Percentiles rank a stretch among this genome's conserved stretches.
These are phyloP conservation scores for Botryotinia calthae DNA, from an alignment of 2,329 filamentous ascomycete genomes.

Conservation along the genomic window DNA sequence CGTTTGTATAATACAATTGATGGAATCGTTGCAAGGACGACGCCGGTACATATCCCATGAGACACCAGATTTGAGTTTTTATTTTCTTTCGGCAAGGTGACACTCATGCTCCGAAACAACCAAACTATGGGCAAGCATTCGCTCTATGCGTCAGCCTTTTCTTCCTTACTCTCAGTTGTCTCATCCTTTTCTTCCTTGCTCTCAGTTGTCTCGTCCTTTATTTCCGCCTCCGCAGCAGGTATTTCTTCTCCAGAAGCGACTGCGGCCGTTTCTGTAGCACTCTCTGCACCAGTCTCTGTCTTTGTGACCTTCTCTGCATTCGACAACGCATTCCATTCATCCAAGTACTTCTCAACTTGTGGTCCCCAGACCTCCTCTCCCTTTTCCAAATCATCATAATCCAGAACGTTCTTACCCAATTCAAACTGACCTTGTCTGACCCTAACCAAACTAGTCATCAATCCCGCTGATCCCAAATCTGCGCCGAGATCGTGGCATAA, in stretches of 20 bases:
- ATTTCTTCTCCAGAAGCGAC: background rate
- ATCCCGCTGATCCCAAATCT: constrained; percentile 74
- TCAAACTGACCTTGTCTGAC: constrained; percentile 79
- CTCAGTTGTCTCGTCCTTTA: background rate
- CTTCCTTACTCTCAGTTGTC: background rate
- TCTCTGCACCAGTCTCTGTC: background rate
- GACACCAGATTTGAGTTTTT: background rate
- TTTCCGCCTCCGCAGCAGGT: background rate
- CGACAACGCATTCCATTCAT: constrained; percentile 32
- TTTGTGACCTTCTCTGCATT: background rate
- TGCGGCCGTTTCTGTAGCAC: background rate
- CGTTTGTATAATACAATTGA: background rate
- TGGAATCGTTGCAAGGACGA: background rate
- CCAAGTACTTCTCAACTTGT: constrained; percentile 60
- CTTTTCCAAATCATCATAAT: constrained; percentile 71
- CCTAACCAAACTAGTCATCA: constrained; percentile 83
- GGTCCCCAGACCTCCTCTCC: constrained; percentile 83
- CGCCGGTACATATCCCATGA: background rate
- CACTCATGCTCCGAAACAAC: background rate
- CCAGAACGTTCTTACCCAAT: constrained; percentile 70
- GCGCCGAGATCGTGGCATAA: constrained; percentile 88
- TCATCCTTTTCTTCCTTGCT: background rate
- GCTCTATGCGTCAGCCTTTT: background rate
- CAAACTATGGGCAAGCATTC: background rate
- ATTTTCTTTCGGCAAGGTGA: background rate